Percentiles rank a stretch among this genome's conserved stretches.
These are phyloP conservation scores for Tetratostichococcus sp. DNA, from an alignment of 139 green algal species.

Conservation along the genomic window DNA sequence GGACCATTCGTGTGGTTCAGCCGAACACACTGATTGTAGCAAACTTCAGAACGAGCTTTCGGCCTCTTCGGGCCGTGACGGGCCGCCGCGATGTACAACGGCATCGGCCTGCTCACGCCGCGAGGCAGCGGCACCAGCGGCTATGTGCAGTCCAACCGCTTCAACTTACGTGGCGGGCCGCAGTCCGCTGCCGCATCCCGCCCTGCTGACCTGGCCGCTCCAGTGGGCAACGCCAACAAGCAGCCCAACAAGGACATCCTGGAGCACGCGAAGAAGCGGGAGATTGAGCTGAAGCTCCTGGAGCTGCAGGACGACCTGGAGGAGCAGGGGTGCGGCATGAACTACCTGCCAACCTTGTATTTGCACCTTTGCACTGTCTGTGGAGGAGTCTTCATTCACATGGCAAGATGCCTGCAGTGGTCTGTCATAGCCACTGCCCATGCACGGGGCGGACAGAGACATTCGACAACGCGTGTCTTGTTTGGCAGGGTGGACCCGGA, in stretches of 20 bases:
- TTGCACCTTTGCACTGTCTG: too few species aligned
- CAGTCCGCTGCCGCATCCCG: not conserved
- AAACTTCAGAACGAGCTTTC: too few species aligned
- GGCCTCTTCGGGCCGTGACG: not conserved
- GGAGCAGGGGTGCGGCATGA: constrained; percentile 69
- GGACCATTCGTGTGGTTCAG: too few species aligned
- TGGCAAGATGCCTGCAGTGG: too few species aligned
- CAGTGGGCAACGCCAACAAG: constrained; percentile 12
- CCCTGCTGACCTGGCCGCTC: constrained; percentile 3
- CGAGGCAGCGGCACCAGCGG: constrained; percentile 89
- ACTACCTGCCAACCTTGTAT: too few species aligned
- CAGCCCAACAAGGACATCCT: constrained; percentile 84
- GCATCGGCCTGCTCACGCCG: constrained; percentile 86
- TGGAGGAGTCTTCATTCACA: too few species aligned
- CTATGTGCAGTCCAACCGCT: constrained; percentile 94
- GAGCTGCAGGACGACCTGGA: constrained; percentile 76
- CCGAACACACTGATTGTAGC: too few species aligned
- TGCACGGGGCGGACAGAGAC: too few species aligned
- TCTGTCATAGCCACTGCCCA: too few species aligned
- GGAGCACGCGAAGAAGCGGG: constrained; percentile 88
- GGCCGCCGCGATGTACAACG: constrained; percentile 25
- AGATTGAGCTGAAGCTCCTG: constrained; percentile 88
- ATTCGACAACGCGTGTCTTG: not conserved
- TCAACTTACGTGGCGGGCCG: constrained; percentile 66
- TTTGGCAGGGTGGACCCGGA: not conserved